phyloP scores from a whole-genome alignment of 179 eudicot genomes.

The Beta macrorhiza region DNA sequence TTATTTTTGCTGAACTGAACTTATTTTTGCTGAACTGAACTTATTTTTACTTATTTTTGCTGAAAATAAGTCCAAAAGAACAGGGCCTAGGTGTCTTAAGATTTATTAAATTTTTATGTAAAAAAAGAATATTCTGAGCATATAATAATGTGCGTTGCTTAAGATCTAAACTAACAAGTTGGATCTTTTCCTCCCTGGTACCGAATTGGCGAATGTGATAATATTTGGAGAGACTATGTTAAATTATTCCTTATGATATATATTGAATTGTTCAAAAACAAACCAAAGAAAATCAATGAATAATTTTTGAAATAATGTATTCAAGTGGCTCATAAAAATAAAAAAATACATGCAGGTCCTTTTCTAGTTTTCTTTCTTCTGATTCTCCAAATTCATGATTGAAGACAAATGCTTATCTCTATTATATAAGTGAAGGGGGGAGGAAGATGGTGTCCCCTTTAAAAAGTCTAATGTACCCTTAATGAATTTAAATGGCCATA shows the following conservation, averaged over 20 bases:
- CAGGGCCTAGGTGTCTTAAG: not conserved
- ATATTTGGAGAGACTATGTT: not conserved
- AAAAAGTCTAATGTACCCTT: too few species aligned
- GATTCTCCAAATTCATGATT: not conserved
- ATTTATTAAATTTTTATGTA: not conserved
- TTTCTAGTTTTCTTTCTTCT: constrained; percentile 9
- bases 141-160: not conserved
- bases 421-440: too few species aligned
- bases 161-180: not conserved
- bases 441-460: too few species aligned
- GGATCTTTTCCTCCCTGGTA: not conserved
- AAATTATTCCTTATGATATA: not conserved
- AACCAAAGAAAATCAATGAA: not conserved
- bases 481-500: too few species aligned
- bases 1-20: too few species aligned
- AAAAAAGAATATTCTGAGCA: not conserved
- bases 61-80: too few species aligned
- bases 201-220: not conserved
- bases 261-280: constrained; percentile 1
- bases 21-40: too few species aligned
- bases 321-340: constrained; percentile 3
- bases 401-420: not conserved
- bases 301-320: not conserved
- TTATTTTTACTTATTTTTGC: too few species aligned
- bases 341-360: not conserved